Evolutionary conservation across 129 eudicot species (phyloP), one percentile per base, ranked within the genome.

Genomic region (Flaveria robusta): DNA sequence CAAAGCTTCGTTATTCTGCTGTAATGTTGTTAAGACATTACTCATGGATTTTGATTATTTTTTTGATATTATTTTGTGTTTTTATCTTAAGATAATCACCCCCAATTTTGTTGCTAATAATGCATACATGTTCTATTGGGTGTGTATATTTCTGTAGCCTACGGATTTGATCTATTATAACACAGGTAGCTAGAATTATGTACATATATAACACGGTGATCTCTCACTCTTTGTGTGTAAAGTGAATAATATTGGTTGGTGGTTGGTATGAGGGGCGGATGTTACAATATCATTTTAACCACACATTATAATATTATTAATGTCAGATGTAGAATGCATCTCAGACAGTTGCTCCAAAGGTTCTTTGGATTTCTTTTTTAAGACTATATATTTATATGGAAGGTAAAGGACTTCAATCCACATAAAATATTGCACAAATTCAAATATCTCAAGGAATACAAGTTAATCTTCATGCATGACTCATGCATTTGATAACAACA

Each of bases 401-500:
- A 45, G 71, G 62, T n/a, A 63, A 45, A 29, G 14, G 26, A 75
- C 45, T 63, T 43, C 26, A 74, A 63, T 63, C 62, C 22, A 42
- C 39, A 43, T 14, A 72, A 51, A 52, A 65, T 37, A 73, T 18
- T 26, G 15, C 41, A 41, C 67, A 50, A 52, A 41, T 23, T n/a
- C 55, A 50, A 1, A 37, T 72, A 73, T 71, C 47, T 37, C 46
- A 76, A 34, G 83, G 74, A 29, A 64, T 68, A 65, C 55, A 52
- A 66, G 51, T 29, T 55, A 74, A 63, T 18, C 49, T 43, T 78
- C 76, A 69, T 75, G 72, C 43, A 78, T 24, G 18, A 42, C 27
- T 71, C 65, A 75, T 31, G 64, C 76, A 56, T 62, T 46, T 45
- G 22, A 51, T 68, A 14, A 71, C 43, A 63, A 47, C 52, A 47